Evolutionary conservation across 2,329 filamentous ascomycete genomes (phyloP).

Genomic region (Xylariaceae sp.): DNA sequence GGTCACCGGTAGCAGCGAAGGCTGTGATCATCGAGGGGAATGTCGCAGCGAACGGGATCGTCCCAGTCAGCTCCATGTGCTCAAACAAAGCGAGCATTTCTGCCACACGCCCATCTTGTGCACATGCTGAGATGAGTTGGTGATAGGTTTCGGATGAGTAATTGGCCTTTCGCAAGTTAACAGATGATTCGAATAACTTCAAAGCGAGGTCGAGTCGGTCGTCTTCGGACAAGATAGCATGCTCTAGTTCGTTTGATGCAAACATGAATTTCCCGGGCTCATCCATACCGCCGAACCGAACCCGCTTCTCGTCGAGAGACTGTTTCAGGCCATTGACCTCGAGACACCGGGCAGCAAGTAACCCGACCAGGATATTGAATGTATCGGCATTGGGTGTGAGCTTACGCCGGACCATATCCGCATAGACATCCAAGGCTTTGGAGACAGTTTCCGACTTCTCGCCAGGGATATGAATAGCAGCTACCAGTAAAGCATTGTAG

Average conservation of each 20-base stretch:
- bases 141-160: constrained; percentile 84
- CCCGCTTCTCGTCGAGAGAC: constrained; percentile 74
- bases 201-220: constrained; percentile 82
- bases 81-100: constrained; percentile 91
- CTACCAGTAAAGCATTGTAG: constrained; percentile 88
- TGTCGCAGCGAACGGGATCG: constrained; percentile 73
- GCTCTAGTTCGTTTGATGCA: constrained; percentile 81
- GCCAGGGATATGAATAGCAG: constrained; percentile 77
- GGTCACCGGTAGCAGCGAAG: constrained; percentile 76
- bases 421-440: constrained; percentile 91
- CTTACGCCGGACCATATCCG: constrained; percentile 88
- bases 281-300: constrained; percentile 71
- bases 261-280: constrained; percentile 70
- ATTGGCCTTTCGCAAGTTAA: constrained; percentile 56
- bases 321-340: constrained; percentile 74
- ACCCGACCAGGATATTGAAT: constrained; percentile 80
- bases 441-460: constrained; percentile 81
- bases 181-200: constrained; percentile 78
- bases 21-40: constrained; percentile 96
- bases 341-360: constrained; percentile 77
- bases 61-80: constrained; percentile 80
- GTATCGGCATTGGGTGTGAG: constrained; percentile 80
- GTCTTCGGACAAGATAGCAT: constrained; percentile 82
- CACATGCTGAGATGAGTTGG: constrained; percentile 82
- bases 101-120: constrained; percentile 72